Evolutionary conservation across 805 yeast species (phyloP).

Genomic region (Ogataea pini): DNA sequence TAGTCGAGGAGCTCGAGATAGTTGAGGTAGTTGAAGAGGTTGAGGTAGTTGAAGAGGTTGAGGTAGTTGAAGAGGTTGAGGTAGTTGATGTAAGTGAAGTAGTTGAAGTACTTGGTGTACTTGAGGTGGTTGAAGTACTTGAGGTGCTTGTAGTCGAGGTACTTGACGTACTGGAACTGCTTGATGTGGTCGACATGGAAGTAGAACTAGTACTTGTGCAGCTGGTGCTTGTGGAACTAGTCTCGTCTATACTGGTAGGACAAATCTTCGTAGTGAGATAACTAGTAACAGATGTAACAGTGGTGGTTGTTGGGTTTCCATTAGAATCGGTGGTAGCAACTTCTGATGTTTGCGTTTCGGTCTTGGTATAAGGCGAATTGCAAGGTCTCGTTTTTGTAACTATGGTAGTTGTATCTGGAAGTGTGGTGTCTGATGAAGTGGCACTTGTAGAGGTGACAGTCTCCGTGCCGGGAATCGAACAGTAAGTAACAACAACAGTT

Average conservation of each 20-base stretch:
- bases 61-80: conserved; percentile 5
- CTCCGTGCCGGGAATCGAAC: conserved; percentile 24
- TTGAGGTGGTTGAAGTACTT: conserved; percentile 1
- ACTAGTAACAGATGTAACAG: conserved; percentile 3
- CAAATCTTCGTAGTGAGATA: conserved; percentile 11
- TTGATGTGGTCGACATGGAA: too few relatives aligned
- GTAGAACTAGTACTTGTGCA: background rate
- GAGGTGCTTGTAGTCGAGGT: too few relatives aligned
- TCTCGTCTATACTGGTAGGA: conserved; percentile 2
- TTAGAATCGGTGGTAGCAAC: conserved; percentile 3
- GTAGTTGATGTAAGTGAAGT: conserved; percentile 4
- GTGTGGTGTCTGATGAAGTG: conserved; percentile 14
- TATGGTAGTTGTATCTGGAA: conserved; percentile 3
- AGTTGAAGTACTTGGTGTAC: background rate
- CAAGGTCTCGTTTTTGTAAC: conserved; percentile 18
- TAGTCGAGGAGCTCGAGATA: conserved; percentile 5
- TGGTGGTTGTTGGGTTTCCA: conserved; percentile 10
- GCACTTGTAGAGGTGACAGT: conserved; percentile 12
- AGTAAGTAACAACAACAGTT: conserved; percentile 25
- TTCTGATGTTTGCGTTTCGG: conserved; percentile 10
- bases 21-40: conserved; percentile 10
- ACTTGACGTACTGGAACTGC: too few relatives aligned
- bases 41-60: conserved; percentile 5
- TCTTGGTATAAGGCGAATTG: conserved; percentile 20
- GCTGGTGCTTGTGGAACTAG: background rate